Evolutionary conservation across 2,329 filamentous ascomycete genomes (phyloP).

Genomic region (Clonostachys solani): DNA sequence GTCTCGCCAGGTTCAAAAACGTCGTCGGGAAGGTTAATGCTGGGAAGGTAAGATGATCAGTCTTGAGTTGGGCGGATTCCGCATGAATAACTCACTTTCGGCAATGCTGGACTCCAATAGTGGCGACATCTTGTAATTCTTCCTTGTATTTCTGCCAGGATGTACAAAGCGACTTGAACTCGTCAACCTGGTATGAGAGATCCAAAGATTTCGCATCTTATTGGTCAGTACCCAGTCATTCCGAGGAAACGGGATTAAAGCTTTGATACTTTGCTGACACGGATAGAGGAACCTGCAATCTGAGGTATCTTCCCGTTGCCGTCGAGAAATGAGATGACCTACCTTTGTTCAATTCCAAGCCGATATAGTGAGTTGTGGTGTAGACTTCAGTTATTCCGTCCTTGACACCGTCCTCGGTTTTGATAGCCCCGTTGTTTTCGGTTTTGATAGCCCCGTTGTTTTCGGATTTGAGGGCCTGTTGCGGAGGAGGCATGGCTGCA

Average conservation of each 20-base stretch:
- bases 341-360: conserved; percentile 76
- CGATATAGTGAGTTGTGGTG: conserved; percentile 93
- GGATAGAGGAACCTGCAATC: no score
- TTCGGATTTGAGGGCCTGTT: conserved; percentile 24
- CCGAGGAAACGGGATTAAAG: not conserved
- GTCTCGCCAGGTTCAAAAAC: conserved; percentile 79
- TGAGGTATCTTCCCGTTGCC: no score
- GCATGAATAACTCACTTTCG: conserved; percentile 64
- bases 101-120: conserved; percentile 76
- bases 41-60: conserved; percentile 25
- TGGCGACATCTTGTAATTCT: conserved; percentile 57
- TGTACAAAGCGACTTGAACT: conserved; percentile 81
- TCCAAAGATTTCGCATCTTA: conserved; percentile 67
- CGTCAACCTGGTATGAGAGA: conserved; percentile 75
- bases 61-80: not conserved
- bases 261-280: not conserved
- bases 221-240: conserved; percentile 18
- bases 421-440: conserved; percentile 8
- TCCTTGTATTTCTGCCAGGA: conserved; percentile 71
- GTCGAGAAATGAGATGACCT: conserved; percentile 22
- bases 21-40: conserved; percentile 83
- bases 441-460: conserved; percentile 21
- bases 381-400: conserved; percentile 46
- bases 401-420: conserved; percentile 21
- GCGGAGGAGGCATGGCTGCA: not conserved